Evolutionary conservation across 164 flowering plant genomes (phyloP).

Genomic region (Hamamelis virginiana): DNA sequence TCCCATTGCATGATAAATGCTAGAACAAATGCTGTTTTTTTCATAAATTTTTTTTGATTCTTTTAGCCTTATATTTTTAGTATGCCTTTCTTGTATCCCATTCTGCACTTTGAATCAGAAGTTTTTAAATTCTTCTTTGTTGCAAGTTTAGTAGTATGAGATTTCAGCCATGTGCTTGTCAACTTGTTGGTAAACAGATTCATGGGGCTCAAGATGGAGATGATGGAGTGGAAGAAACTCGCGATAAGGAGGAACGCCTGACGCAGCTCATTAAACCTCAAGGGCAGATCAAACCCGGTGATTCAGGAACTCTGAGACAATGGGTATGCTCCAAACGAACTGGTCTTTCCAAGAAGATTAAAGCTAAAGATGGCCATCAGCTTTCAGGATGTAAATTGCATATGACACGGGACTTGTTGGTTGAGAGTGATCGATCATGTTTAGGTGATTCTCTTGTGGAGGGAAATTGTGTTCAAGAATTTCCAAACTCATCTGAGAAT

Average conservation of each 20-base stretch:
- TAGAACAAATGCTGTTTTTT: neutral
- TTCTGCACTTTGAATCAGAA: neutral
- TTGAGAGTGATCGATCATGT: conserved; percentile 27
- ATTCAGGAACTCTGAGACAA: conserved; percentile 37
- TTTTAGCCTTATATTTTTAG: neutral
- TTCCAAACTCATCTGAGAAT: conserved; percentile 18
- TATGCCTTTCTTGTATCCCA: neutral
- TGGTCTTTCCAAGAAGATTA: conserved; percentile 38
- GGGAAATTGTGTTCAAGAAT: conserved; percentile 13
- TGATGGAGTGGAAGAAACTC: conserved; percentile 20
- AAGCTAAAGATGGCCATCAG: conserved; percentile 21
- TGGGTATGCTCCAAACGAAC: conserved; percentile 65
- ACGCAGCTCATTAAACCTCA: conserved; percentile 20
- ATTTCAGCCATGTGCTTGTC: conserved; percentile 10
- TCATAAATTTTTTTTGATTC: neutral
- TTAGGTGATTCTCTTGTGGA: conserved; percentile 23
- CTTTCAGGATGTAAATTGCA: conserved; percentile 18
- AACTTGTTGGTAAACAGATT: conserved; percentile 36
- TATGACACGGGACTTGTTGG: conserved; percentile 19
- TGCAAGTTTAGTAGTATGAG: conserved; percentile 6
- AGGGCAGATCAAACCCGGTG: conserved; percentile 29
- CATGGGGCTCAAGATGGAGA: conserved; percentile 19
- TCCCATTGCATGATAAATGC: neutral
- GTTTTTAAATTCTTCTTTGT: conserved; percentile 1
- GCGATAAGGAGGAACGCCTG: conserved; percentile 25